Conservation (phyloP, 805 yeast genomes). For the Metschnikowia chrysomelidarum region DNA sequence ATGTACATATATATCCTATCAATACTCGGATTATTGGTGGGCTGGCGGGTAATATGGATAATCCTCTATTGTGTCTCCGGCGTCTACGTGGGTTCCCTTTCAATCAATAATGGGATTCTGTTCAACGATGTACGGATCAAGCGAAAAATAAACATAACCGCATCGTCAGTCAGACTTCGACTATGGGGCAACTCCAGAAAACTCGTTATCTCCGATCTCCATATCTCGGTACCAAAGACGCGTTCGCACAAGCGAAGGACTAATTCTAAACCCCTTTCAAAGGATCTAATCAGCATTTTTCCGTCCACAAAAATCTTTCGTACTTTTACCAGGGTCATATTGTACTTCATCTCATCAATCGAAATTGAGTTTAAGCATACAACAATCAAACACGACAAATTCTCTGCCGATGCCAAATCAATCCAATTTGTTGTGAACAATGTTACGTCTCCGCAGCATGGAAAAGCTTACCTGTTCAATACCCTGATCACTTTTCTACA, state of each 20-base stretch:
- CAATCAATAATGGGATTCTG: slow-evolving; percentile 40
- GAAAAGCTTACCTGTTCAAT: background rate
- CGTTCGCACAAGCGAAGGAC: no score
- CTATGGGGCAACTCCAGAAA: slow-evolving; percentile 40
- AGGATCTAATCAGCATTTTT: no score
- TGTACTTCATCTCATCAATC: slow-evolving; percentile 2
- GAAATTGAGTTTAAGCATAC: slow-evolving; percentile 12
- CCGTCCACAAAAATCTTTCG: slow-evolving; percentile 6
- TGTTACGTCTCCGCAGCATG: background rate
- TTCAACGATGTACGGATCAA: slow-evolving; percentile 29
- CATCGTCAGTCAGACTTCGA: slow-evolving; percentile 29
- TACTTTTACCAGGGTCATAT: background rate
- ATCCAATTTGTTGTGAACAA: slow-evolving; percentile 3
- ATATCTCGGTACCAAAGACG: slow-evolving; percentile 1
- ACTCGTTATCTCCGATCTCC: slow-evolving; percentile 30
- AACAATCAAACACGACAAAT: background rate
- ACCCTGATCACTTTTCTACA: slow-evolving; percentile 2
- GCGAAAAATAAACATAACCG: slow-evolving; percentile 13
- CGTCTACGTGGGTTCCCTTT: slow-evolving; percentile 29
- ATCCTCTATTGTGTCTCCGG: slow-evolving; percentile 31
- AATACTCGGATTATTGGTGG: slow-evolving; percentile 8
- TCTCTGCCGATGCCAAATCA: slow-evolving; percentile 3
- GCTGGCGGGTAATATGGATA: slow-evolving; percentile 34
- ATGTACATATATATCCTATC: slow-evolving; percentile 10
- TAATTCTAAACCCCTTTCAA: no score